Evolutionary conservation across 345 rosid species (phyloP).

Genomic region (Eucalyptus curtisii): DNA sequence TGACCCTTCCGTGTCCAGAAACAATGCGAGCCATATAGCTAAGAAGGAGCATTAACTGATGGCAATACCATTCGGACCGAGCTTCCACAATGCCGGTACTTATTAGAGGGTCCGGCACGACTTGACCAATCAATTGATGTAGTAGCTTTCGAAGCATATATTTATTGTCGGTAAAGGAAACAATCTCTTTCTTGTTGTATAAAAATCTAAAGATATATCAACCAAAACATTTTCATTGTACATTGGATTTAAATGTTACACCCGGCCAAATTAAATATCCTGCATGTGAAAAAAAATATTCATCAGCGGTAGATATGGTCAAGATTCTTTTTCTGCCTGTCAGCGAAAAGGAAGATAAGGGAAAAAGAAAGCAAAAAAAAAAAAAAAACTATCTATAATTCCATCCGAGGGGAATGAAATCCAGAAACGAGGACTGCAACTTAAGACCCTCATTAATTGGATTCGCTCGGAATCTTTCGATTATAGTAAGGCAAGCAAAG

Average conservation of each 20-base stretch:
- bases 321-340: background rate
- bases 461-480: background rate
- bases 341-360: background rate
- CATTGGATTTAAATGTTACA: background rate
- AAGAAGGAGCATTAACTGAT: background rate
- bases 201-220: background rate
- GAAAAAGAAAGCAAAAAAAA: too few species aligned
- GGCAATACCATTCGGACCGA: background rate
- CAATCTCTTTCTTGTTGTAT: background rate
- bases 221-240: background rate
- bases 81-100: background rate
- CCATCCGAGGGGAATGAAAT: background rate
- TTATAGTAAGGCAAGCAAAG: background rate
- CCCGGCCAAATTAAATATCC: background rate
- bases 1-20: background rate
- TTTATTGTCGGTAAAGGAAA: background rate
- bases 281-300: background rate
- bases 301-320: background rate
- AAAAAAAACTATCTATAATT: background rate
- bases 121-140: background rate
- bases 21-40: background rate
- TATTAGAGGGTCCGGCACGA: background rate
- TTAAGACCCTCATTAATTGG: background rate
- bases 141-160: background rate
- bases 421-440: background rate